A percentile compares a stretch with the other conserved stretches of the same genome.
Evolutionary conservation across 2,329 filamentous ascomycete genomes (phyloP).

Genomic region (Laburnicola sp.): DNA sequence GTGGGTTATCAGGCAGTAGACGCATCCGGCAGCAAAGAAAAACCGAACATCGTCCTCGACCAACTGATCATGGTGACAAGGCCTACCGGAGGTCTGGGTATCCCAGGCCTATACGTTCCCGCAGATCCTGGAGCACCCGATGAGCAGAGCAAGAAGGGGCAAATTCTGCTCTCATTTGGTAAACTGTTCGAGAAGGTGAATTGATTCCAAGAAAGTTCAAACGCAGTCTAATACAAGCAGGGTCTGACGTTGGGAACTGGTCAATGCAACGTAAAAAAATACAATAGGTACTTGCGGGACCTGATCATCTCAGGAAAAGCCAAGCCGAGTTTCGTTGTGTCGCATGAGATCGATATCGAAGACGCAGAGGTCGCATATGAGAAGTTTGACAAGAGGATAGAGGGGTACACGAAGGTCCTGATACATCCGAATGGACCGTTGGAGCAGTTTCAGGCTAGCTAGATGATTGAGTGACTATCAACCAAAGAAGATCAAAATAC

Average conservation of each 20-base stretch:
- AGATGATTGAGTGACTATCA: neutral
- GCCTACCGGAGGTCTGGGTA: constrained; percentile 63
- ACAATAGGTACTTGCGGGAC: constrained; percentile 67
- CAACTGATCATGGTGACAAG: constrained; percentile 66
- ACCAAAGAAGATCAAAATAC: neutral
- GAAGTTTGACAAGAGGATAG: constrained; percentile 67
- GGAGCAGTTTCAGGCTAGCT: constrained; percentile 6
- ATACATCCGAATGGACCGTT: constrained; percentile 64
- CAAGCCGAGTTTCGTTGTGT: constrained; percentile 68
- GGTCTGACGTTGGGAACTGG: constrained; percentile 63
- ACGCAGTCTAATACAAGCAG: constrained; percentile 37
- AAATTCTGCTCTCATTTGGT: constrained; percentile 66
- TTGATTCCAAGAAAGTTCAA: neutral
- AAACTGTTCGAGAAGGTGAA: constrained; percentile 69
- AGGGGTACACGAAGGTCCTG: constrained; percentile 69
- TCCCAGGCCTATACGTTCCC: constrained; percentile 59
- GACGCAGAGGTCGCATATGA: constrained; percentile 64
- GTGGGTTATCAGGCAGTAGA: constrained; percentile 67
- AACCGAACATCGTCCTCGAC: constrained; percentile 65
- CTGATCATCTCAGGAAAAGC: constrained; percentile 66
- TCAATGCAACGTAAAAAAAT: constrained; percentile 70
- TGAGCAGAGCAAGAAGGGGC: constrained; percentile 62
- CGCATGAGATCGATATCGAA: constrained; percentile 65
- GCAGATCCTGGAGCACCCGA: constrained; percentile 66
- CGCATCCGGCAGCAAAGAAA: constrained; percentile 59